A percentile compares a stretch with the other conserved stretches of the same genome.
phyloP scores from a whole-genome alignment of 148 eudicot species.

The Selenicereus undatus region DNA sequence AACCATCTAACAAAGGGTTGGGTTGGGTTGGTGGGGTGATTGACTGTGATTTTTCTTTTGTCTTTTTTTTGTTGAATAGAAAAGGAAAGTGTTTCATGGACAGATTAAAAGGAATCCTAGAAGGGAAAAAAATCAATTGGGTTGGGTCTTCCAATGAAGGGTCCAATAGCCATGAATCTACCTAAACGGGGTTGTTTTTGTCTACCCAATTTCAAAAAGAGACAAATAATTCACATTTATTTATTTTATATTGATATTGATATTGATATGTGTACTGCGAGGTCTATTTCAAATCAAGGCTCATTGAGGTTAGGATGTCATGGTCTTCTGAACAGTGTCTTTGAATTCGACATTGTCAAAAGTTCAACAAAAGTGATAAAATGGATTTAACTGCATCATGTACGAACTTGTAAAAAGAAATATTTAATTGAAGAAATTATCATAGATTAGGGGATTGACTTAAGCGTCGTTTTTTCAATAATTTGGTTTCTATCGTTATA shows the following conservation, averaged over 20 bases:
- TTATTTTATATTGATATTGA: neutral
- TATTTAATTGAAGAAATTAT: too few relatives aligned
- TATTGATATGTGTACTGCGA: neutral
- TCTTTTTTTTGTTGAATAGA: too few relatives aligned
- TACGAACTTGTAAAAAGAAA: neutral
- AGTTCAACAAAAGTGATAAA: neutral
- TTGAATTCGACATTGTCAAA: neutral
- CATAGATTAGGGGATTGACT: neutral
- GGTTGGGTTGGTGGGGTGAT: neutral
- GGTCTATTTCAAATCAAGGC: neutral
- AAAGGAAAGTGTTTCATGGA: neutral
- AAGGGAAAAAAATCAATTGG: neutral
- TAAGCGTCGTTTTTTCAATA: too few relatives aligned
- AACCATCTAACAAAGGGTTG: neutral
- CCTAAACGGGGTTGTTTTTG: neutral
- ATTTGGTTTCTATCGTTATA: too few relatives aligned
- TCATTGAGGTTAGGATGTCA: slow-evolving; percentile 4
- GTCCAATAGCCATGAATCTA: neutral
- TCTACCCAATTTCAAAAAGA: neutral
- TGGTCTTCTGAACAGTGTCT: neutral
- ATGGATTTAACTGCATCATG: neutral
- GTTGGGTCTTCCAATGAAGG: neutral
- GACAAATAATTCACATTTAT: neutral
- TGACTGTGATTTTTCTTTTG: neutral
- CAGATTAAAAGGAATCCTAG: neutral